phyloP scores from a whole-genome alignment of 148 eudicot species.

The Selenicereus undatus region DNA sequence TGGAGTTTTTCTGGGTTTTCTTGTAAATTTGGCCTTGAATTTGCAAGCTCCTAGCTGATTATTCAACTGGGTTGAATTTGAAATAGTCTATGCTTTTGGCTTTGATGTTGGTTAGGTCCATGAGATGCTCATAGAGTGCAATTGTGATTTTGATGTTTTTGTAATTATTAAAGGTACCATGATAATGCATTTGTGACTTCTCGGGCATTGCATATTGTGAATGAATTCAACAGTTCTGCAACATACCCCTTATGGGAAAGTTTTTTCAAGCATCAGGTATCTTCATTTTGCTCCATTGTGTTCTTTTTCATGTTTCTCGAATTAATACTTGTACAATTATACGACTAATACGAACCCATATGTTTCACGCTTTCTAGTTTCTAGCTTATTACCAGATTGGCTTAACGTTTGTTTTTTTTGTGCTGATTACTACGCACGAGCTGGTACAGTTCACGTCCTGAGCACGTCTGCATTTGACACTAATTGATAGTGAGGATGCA shows the following conservation, averaged over 20 bases:
- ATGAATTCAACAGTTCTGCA: slow-evolving; percentile 55
- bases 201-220: slow-evolving; percentile 68
- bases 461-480: too few relatives aligned
- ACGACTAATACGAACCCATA: too few relatives aligned
- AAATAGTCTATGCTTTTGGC: background rate
- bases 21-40: background rate
- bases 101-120: too few relatives aligned
- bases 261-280: slow-evolving; percentile 68
- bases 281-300: background rate
- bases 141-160: background rate
- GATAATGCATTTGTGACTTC: slow-evolving; percentile 74
- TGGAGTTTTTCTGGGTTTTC: background rate
- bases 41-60: background rate
- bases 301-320: background rate
- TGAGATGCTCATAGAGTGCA: background rate
- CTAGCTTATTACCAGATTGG: background rate
- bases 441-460: too few relatives aligned
- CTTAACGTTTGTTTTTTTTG: background rate
- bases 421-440: too few relatives aligned
- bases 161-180: slow-evolving; percentile 26
- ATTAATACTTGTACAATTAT: background rate
- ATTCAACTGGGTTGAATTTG: background rate
- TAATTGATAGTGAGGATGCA: too few relatives aligned
- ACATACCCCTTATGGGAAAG: slow-evolving; percentile 64
- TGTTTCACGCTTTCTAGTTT: background rate